A percentile compares a stretch with the other conserved stretches of the same genome.
phyloP scores from a whole-genome alignment of 208 protist genomes.

The Lotmaria passim region DNA sequence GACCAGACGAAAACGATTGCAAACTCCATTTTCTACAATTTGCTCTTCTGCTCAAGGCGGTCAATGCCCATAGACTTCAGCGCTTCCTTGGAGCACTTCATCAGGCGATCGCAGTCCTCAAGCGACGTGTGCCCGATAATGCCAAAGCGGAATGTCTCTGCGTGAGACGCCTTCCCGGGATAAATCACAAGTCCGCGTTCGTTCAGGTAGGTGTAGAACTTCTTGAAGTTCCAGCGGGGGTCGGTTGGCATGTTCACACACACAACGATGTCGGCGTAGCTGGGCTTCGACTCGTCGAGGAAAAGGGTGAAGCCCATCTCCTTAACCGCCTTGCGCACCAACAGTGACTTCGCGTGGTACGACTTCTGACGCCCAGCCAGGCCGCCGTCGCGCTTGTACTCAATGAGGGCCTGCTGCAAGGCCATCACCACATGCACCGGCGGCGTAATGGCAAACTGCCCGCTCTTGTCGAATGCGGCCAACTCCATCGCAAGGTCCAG shows the following conservation, averaged over 20 bases:
- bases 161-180: slow-evolving; percentile 84
- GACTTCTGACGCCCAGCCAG: slow-evolving; percentile 42
- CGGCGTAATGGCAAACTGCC: slow-evolving; percentile 83
- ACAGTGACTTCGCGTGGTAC: slow-evolving; percentile 62
- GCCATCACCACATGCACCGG: slow-evolving; percentile 86
- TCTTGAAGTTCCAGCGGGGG: slow-evolving; percentile 84
- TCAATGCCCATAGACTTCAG: slow-evolving; percentile 68
- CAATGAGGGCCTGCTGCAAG: slow-evolving; percentile 71
- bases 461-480: slow-evolving; percentile 63
- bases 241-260: slow-evolving; percentile 84
- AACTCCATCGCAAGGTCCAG: slow-evolving; percentile 80
- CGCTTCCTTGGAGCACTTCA: slow-evolving; percentile 57
- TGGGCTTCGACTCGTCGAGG: slow-evolving; percentile 57
- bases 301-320: slow-evolving; percentile 82
- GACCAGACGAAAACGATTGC: not conserved
- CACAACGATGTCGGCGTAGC: slow-evolving; percentile 81
- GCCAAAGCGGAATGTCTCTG: slow-evolving; percentile 87
- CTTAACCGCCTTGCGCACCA: slow-evolving; percentile 61
- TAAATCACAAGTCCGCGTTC: slow-evolving; percentile 80
- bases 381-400: slow-evolving; percentile 81
- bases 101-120: slow-evolving; percentile 50
- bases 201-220: slow-evolving; percentile 84
- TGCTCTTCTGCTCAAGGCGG: slow-evolving; percentile 42
- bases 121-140: slow-evolving; percentile 79
- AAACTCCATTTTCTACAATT: slow-evolving; percentile 26